Evolutionary conservation across 345 rosid species (phyloP), one percentile per base, ranked within the genome.

Genomic region (Eucalyptus coolabah): DNA sequence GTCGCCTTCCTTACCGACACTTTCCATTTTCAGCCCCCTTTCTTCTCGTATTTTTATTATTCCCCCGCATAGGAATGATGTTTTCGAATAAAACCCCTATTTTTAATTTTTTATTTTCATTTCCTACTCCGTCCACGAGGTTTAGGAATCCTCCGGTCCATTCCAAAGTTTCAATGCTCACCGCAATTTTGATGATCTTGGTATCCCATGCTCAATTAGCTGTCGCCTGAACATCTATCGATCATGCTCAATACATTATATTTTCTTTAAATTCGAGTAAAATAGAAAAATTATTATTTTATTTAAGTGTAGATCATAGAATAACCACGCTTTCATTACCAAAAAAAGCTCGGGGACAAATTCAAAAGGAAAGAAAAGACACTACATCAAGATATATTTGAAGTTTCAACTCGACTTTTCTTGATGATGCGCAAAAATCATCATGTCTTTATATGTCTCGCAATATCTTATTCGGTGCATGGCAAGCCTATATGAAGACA

Each of bases 271-370:
- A 9, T 72, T 34, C 4, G 1, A 4, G 5, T 69, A 18, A 69
- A 18, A 34, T 72, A 7, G 24, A 32, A 69, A 69, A 34, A 18
- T 9, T 1, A 16, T n/a, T 65, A 65, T n/a, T 65, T 8, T 7
- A n/a, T n/a, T n/a, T 65, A 65, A n/a, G 40, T n/a, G 37, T 15
- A 65, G 2, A 65, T 16, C 10, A n/a, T 15, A 15, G 21, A 16
- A 6, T 8, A 17, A 72, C 8, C 26, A 12, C 8, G 7, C 26
- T 72, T 34, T 18, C 44, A 17, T 72, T 5, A 5, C 8, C 2
- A 0, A 37, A 21, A 19, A 72, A 72, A 3, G 28, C 28, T 37
- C 0, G 1, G 7, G 8, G 3, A 37, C 11, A 37, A 37, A 19
- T 72, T 11, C 28, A 19, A 72, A 37, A 37, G 28, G 4, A 37